These are phyloP conservation scores for Plasmodium vivax DNA, from an alignment of 169 alveolate species.

Conservation along the genomic window DNA sequence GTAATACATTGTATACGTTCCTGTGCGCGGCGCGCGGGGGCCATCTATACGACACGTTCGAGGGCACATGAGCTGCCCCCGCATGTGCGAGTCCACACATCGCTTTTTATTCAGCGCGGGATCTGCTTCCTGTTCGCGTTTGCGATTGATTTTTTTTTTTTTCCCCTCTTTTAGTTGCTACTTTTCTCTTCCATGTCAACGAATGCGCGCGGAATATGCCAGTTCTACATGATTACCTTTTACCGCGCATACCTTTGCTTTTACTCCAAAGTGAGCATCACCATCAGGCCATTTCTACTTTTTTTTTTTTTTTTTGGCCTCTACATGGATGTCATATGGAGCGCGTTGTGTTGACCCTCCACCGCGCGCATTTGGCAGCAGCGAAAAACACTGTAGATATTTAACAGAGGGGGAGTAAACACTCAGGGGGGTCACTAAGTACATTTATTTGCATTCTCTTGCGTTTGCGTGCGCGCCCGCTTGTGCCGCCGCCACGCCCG, in stretches of 20 bases:
- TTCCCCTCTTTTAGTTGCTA: neutral
- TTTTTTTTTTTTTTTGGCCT: neutral
- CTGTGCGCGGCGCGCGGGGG: neutral
- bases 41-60: neutral
- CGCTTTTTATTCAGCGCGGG: neutral
- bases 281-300: neutral
- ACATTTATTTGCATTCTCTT: neutral
- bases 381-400: neutral
- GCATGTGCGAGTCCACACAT: neutral
- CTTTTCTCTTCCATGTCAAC: neutral
- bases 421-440: neutral
- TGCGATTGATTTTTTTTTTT: neutral
- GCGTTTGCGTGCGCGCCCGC: neutral
- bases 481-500: too few species aligned
- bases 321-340: neutral
- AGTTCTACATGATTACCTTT: neutral
- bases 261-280: neutral
- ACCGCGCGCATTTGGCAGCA: neutral
- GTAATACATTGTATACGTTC: neutral
- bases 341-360: neutral
- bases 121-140: neutral
- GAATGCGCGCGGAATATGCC: neutral
- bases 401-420: neutral
- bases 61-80: neutral
- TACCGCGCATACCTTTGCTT: neutral